Conservation (phyloP, 208 protist genomes). For the Phytomonas francai region DNA sequence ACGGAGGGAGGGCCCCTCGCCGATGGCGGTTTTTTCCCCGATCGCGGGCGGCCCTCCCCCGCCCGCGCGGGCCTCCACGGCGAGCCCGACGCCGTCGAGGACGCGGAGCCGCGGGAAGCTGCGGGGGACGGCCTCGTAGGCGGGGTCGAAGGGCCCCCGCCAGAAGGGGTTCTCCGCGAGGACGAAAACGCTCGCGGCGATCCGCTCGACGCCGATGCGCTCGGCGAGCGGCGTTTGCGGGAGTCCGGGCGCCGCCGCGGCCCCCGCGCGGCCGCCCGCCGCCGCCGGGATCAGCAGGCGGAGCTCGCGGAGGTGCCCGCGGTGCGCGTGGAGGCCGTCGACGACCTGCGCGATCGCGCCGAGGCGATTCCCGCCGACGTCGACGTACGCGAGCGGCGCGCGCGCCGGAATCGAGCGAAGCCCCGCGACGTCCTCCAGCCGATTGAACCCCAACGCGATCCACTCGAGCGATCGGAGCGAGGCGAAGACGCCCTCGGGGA, state of each 20-base stretch:
- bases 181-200: neutral
- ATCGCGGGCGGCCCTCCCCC: neutral
- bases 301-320: slow-evolving; percentile 32
- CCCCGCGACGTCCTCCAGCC: slow-evolving; percentile 31
- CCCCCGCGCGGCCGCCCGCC: neutral
- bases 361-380: slow-evolving; percentile 67
- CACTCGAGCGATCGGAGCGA: slow-evolving; percentile 43
- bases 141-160: too few species aligned
- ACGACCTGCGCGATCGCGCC: slow-evolving; percentile 22
- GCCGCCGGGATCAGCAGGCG: slow-evolving; percentile 31
- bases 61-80: slow-evolving; percentile 17
- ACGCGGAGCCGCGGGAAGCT: slow-evolving; percentile 28
- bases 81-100: slow-evolving; percentile 55
- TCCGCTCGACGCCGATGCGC: neutral
- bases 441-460: slow-evolving; percentile 74
- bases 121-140: too few species aligned
- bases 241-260: neutral
- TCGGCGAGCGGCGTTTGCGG: neutral
- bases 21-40: too few species aligned
- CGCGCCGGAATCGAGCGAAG: slow-evolving; percentile 34
- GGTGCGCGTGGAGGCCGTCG: slow-evolving; percentile 27
- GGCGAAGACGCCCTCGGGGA: slow-evolving; percentile 22
- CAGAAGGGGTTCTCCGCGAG: slow-evolving; percentile 42
- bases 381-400: slow-evolving; percentile 41
- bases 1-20: neutral